phyloP scores from a whole-genome alignment of 768 basidiomycete species.

The Boletus sp. region DNA sequence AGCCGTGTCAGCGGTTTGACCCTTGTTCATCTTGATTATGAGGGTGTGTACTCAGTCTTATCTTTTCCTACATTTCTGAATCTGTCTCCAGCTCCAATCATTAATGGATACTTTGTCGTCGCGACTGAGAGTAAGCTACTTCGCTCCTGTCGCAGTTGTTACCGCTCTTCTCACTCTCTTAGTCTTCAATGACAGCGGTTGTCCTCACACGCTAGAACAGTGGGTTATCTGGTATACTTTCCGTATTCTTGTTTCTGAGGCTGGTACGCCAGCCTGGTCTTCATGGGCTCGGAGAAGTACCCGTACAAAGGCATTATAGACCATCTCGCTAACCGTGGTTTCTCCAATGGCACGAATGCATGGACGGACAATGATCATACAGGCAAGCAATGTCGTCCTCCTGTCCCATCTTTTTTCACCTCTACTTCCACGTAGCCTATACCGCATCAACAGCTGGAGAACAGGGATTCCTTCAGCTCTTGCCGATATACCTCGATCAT shows the following conservation, averaged over 20 bases:
- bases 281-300: constrained; percentile 94
- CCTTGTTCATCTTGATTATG: constrained; percentile 87
- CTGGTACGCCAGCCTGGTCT: constrained; percentile 59
- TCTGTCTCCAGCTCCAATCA: constrained; percentile 62
- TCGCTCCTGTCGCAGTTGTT: background rate
- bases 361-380: constrained; percentile 98
- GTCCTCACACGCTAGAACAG: constrained; percentile 97
- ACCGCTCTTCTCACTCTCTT: background rate
- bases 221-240: constrained; percentile 36
- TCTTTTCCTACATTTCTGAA: constrained; percentile 14
- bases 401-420: background rate
- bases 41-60: constrained; percentile 49
- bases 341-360: constrained; percentile 89
- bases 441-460: constrained; percentile 94
- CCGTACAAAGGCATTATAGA: constrained; percentile 97
- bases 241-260: background rate
- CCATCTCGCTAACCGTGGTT: constrained; percentile 90
- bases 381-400: constrained; percentile 8
- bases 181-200: constrained; percentile 94
- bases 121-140: constrained; percentile 75
- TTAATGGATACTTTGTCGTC: constrained; percentile 89
- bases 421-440: constrained; percentile 50
- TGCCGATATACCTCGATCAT: constrained; percentile 93
- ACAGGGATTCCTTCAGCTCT: constrained; percentile 82
- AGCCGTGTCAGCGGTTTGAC: constrained; percentile 85